Evolutionary conservation across 2,329 filamentous ascomycete genomes (phyloP).

Genomic region (Diaporthe vexans): DNA sequence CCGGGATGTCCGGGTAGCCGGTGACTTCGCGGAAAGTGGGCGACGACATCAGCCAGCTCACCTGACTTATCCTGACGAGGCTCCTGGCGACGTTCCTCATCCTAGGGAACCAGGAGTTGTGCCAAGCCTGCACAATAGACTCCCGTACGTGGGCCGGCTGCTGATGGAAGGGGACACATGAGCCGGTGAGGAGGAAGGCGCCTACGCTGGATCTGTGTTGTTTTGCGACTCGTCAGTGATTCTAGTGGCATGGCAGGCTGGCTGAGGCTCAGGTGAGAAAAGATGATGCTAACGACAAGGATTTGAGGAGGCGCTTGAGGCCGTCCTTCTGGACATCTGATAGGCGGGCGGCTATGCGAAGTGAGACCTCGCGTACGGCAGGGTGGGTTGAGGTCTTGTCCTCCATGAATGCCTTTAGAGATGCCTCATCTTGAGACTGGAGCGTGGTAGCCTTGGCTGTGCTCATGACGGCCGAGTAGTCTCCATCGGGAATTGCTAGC

Average conservation of each 20-base stretch:
- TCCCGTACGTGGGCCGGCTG: slow-evolving; percentile 74
- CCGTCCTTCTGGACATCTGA: slow-evolving; percentile 51
- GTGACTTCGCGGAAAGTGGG: slow-evolving; percentile 67
- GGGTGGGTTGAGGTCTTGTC: slow-evolving; percentile 66
- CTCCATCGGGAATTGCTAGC: slow-evolving; percentile 62
- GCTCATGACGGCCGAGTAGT: slow-evolving; percentile 63
- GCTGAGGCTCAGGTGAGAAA: too few relatives aligned
- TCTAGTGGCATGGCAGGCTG: too few relatives aligned
- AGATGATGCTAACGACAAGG: slow-evolving; percentile 56
- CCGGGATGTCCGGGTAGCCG: slow-evolving; percentile 69
- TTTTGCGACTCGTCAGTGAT: background rate
- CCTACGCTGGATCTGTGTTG: slow-evolving; percentile 71
- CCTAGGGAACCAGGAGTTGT: slow-evolving; percentile 66
- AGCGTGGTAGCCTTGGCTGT: slow-evolving; percentile 53
- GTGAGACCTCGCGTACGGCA: slow-evolving; percentile 65
- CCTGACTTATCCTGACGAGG: slow-evolving; percentile 67
- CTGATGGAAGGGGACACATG: slow-evolving; percentile 71
- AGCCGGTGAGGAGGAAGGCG: slow-evolving; percentile 77
- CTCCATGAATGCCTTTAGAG: slow-evolving; percentile 66
- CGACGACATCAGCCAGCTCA: slow-evolving; percentile 68
- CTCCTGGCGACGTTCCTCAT: slow-evolving; percentile 70
- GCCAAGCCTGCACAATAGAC: slow-evolving; percentile 74
- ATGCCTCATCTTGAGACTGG: slow-evolving; percentile 56
- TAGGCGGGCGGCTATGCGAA: slow-evolving; percentile 56
- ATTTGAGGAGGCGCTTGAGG: slow-evolving; percentile 56